These are phyloP conservation scores for Heterobasidion annosum DNA, from an alignment of 1,284 basidiomycete genomes.

Conservation along the genomic window DNA sequence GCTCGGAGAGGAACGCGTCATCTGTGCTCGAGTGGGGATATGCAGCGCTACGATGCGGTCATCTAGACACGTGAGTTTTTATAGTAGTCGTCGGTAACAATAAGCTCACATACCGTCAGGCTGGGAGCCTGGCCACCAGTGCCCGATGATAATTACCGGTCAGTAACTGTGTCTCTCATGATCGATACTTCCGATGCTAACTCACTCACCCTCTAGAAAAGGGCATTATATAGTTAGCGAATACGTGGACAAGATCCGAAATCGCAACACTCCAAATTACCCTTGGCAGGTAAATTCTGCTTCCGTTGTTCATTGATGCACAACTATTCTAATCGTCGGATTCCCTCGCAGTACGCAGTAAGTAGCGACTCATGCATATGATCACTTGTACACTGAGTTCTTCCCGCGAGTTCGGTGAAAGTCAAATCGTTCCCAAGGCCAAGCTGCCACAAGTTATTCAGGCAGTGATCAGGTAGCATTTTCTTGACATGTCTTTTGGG, in stretches of 20 bases:
- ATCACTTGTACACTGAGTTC: conserved; percentile 12
- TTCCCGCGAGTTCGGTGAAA: conserved; percentile 60
- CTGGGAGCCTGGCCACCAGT: conserved; percentile 72
- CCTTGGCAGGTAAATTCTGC: conserved; percentile 58
- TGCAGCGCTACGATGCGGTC: conserved; percentile 67
- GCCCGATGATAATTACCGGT: conserved; percentile 76
- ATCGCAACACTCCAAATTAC: conserved; percentile 49
- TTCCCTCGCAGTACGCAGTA: conserved; percentile 51
- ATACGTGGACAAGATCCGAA: conserved; percentile 62
- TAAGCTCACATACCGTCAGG: conserved; percentile 26
- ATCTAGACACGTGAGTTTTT: conserved; percentile 58
- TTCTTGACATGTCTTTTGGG: background rate
- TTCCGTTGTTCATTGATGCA: conserved; percentile 12
- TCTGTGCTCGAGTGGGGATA: conserved; percentile 74
- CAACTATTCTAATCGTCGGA: background rate
- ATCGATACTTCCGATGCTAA: background rate
- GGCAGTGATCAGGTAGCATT: conserved; percentile 58
- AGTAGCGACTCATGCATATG: conserved; percentile 17
- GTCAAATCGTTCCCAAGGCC: conserved; percentile 58
- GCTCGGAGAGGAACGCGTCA: conserved; percentile 67
- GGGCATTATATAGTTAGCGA: conserved; percentile 77
- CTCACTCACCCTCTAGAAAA: conserved; percentile 29
- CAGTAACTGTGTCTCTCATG: conserved; percentile 9
- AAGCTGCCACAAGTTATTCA: conserved; percentile 68
- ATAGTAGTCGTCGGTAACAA: conserved; percentile 2